Evolutionary conservation across 768 basidiomycete genomes (phyloP), one percentile per base, ranked within the genome.

Genomic region (Suillus bovinus): DNA sequence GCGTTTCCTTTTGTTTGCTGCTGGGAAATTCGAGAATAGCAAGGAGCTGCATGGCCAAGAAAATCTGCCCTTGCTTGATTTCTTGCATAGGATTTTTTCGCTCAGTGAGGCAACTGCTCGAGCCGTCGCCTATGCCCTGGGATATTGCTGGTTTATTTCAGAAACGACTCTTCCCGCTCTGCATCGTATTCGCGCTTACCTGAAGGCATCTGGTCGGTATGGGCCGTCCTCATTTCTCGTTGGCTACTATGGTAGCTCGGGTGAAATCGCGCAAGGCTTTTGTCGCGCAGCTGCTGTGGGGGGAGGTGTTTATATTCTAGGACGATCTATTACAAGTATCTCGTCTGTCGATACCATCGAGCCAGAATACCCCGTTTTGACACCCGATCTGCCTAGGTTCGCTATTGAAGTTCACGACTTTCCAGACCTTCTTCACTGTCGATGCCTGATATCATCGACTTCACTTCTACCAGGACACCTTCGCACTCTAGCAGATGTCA

Each of bases 191-290:
- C 85, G 87, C 8, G 76, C 80, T 27, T 94, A 91, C 71, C 79
- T 98, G 16, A 86, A 81, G 54, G 93, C 94, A 0, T 76, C 86
- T 20, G 95, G 96, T 3, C 82, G 93, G 34, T 98, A 97, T 69
- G 96, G 96, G 73, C 82, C 75, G n/a, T 87, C 87, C 0, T 87
- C 95, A 2, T 98, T 94, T 77, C 84, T 99, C 17, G 81, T 99
- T n/a, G 94, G 94, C 0, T 94, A 97, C 67, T 98, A 97, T 71
- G 96, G 96, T 20, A 93, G 94, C 22, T 81, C 89, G 0, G 96
- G 96, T 5, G 96, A 98, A 70, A 86, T 98, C 13, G 84, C 91
- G 0, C 96, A 98, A 74, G 96, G 95, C 2, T 99, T 91, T 69
- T 89, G 86, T 70, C 92, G 95, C 17, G 85, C 90, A 24, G 82